Conservation (phyloP, 2,329 filamentous ascomycete species). For the Chaetomiaceae sp. region DNA sequence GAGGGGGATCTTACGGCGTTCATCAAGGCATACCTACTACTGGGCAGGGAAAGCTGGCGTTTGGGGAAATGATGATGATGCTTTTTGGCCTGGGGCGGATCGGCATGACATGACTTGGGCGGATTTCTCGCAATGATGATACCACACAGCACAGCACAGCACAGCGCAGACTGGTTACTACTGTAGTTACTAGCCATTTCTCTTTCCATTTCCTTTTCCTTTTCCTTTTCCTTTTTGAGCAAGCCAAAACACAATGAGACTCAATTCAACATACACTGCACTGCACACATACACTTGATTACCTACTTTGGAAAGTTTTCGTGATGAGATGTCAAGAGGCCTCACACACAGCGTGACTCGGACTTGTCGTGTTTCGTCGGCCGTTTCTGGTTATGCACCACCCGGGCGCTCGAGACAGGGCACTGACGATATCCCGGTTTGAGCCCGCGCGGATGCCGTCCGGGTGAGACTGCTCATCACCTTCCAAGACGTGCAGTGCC, state of each 20-base stretch:
- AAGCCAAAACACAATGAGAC: not conserved
- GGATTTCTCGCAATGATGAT: conserved; percentile 1
- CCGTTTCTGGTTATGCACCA: conserved; percentile 1
- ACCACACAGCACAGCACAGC: conserved; percentile 4
- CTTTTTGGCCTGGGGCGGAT: not conserved
- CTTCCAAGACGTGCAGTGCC: not conserved
- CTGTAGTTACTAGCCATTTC: not conserved
- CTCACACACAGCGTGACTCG: too few relatives aligned
- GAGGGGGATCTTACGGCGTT: not conserved
- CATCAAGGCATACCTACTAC: too few relatives aligned
- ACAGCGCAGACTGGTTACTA: conserved; percentile 3
- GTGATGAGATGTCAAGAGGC: too few relatives aligned
- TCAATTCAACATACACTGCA: not conserved
- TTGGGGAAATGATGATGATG: not conserved
- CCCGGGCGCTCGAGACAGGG: not conserved
- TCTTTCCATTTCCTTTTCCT: not conserved
- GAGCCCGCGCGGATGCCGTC: not conserved
- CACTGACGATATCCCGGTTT: conserved; percentile 4
- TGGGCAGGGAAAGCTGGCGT: too few relatives aligned
- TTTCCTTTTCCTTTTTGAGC: not conserved
- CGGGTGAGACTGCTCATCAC: not conserved
- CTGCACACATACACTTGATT: not conserved
- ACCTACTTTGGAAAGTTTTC: too few relatives aligned
- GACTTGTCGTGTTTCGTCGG: conserved; percentile 5
- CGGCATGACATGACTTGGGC: not conserved